Base-by-base conservation (phyloP, 225 moss, liverwort and hornwort genomes). In the Pseudoscleropodium purum region DNA sequence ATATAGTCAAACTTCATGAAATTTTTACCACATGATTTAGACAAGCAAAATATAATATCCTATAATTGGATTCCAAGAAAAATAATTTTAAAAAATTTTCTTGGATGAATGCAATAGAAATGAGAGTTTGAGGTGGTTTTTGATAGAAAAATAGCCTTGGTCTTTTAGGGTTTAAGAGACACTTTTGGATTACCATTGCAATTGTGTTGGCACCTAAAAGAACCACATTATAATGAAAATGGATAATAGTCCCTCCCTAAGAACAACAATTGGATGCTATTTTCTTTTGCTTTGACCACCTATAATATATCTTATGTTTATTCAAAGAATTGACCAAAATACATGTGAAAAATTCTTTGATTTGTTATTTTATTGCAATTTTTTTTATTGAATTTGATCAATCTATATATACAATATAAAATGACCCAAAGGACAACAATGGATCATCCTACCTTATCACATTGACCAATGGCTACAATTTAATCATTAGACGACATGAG, bases 361-460 rank as follows among this genome's bases (percentile, higher is more conserved):
- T 34, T 51, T 33, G 20, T 21, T 0, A 1, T 51, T 51, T 1
- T 34, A 3, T 19, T 76, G 34, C 13, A 33, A 51, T 20, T 13
- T 1, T 21, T 33, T 11, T 0, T 75, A 19, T 7, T 31, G 2
- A 75, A 49, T 31, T 18, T 1, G 0, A 75, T 72, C 41, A 26
- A 43, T 41, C 5, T 21, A 34, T 49, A 21, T 20, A 20, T 33
- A 10, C 1, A 25, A 7, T 61, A 8, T 21, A 8, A 13, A 77
- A 34, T 24, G 13, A 54, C 9, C 24, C 54, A 21, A 24, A 0
- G 8, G 0, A 36, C 1, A 0, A 15, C 8, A 77, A 36, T 54
- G 5, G 21, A 0, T 23, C 20, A 75, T 47, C 10, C 7, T 30
- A 74, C 2, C 7, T 47, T 20, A 49, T 49, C 7, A 75, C 1